Evolutionary conservation across 768 basidiomycete species (phyloP).

Genomic region (Psilocybe azurescens): DNA sequence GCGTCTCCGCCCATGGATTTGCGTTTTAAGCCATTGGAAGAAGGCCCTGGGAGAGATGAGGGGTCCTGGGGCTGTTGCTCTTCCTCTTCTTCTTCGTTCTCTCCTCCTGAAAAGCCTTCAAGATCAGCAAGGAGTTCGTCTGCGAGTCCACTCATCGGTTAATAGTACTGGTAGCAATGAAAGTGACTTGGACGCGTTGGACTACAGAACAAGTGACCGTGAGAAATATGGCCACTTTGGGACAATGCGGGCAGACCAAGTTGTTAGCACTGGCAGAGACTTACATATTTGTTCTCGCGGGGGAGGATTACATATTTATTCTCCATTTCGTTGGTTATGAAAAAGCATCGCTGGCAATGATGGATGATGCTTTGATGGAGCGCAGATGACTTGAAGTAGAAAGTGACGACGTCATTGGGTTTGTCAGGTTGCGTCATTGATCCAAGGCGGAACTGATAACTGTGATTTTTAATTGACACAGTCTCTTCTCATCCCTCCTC

Average conservation of each 20-base stretch:
- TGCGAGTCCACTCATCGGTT: slow-evolving; percentile 78
- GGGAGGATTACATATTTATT: no score
- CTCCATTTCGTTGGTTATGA: no score
- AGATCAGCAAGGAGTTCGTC: slow-evolving; percentile 94
- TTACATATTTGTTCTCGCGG: no score
- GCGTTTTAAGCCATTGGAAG: slow-evolving; percentile 56
- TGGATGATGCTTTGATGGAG: background rate
- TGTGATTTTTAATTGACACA: slow-evolving; percentile 5
- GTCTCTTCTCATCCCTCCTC: slow-evolving; percentile 2
- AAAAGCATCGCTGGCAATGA: background rate
- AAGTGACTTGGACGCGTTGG: background rate
- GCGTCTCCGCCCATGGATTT: slow-evolving; percentile 52
- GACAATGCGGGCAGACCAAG: no score
- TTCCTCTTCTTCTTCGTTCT: slow-evolving; percentile 54
- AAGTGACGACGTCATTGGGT: slow-evolving; percentile 4
- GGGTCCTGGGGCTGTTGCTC: slow-evolving; percentile 26
- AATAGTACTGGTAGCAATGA: background rate
- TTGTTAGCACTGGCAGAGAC: no score
- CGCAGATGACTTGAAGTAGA: background rate
- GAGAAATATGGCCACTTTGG: background rate
- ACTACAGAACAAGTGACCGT: slow-evolving; percentile 6
- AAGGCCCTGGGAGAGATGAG: slow-evolving; percentile 4
- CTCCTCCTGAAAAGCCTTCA: slow-evolving; percentile 81
- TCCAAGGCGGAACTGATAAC: slow-evolving; percentile 20
- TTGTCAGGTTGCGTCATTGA: slow-evolving; percentile 25